Evolutionary conservation across 768 basidiomycete genomes (phyloP).

Genomic region (Rubroboletus satanas): DNA sequence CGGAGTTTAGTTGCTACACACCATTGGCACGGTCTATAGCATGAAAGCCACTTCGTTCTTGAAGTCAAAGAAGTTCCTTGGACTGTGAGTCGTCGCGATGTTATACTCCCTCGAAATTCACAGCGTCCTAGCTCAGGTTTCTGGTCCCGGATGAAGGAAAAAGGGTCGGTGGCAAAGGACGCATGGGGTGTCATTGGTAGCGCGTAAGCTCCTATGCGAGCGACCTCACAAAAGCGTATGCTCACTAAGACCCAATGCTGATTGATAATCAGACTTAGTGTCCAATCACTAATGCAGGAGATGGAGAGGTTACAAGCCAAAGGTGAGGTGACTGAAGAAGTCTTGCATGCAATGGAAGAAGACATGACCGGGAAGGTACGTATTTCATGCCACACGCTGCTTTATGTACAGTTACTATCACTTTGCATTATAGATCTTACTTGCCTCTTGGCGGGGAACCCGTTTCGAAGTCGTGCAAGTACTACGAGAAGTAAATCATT

Average conservation of each 20-base stretch:
- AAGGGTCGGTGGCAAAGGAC: constrained; percentile 89
- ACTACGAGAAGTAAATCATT: constrained; percentile 55
- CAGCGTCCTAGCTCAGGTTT: constrained; percentile 65
- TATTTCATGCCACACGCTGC: background rate
- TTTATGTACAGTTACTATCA: background rate
- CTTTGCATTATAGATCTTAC: constrained; percentile 59
- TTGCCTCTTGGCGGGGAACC: constrained; percentile 97
- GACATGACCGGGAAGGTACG: constrained; percentile 87
- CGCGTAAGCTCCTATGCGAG: constrained; percentile 56
- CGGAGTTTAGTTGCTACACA: constrained; percentile 65
- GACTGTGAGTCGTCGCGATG: constrained; percentile 57
- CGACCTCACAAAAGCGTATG: constrained; percentile 44
- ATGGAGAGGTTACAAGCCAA: constrained; percentile 88
- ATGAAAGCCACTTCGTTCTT: constrained; percentile 89
- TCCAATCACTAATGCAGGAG: constrained; percentile 48
- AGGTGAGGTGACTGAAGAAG: constrained; percentile 85
- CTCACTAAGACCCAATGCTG: constrained; percentile 45
- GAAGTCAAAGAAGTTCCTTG: constrained; percentile 88
- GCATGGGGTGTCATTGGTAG: constrained; percentile 96
- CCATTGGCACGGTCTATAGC: constrained; percentile 88
- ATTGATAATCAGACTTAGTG: constrained; percentile 31
- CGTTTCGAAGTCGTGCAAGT: constrained; percentile 93
- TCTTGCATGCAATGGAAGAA: constrained; percentile 81
- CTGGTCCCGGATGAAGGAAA: constrained; percentile 92
- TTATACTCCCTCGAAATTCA: constrained; percentile 8